Evolutionary conservation across 1,139 yeast species (phyloP), one percentile per base, ranked within the genome.

Genomic region (Meyerozyma sp.): DNA sequence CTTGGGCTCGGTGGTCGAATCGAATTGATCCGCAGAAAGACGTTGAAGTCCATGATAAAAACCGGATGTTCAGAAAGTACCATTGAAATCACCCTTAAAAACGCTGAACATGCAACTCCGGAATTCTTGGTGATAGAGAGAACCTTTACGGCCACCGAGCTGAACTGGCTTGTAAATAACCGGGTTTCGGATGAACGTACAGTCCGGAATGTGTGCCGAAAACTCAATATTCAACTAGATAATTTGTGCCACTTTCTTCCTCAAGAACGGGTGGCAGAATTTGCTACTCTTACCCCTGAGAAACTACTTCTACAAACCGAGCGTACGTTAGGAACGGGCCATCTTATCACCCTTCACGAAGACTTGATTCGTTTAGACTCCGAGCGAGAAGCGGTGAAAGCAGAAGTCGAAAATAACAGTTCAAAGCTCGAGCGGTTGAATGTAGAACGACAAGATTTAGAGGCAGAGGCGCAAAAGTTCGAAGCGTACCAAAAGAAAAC

Each of bases 231-330:
- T 47, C 98, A 93, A 57, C 72, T 94, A 46, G 95, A 89, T 59
- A 94, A 91, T 56, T 70, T 93, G 45, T 93, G 98, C 57, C 98
- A 93, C 58, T 94, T 94, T 58, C 66, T 94, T 42, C 96, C 98
- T 0, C 99, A 94, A 58, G 98, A 93, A 55, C 74, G 95, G 50
- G 98, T 93, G 8, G 93, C 95, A 1, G 91, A 89, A 51, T 94
- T 94, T 68, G 96, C 98, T 0, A 79, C 84, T 5, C 66, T 89
- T 48, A 77, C 87, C 13, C 87, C 95, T 0, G 91, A 85, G 48
- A 81, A 82, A 49, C 65, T 93, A 9, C 68, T 94, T 9, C 57
- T 73, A 29, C 95, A 88, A 55, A 88, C 96, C 1, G 89, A 90
- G 57, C 70, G 95, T 44, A 90, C 97, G 1, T 77, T 90, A 34